Base-by-base conservation (phyloP, 371 early-diverging fungal genomes). In the Lichtheimia ornata region DNA sequence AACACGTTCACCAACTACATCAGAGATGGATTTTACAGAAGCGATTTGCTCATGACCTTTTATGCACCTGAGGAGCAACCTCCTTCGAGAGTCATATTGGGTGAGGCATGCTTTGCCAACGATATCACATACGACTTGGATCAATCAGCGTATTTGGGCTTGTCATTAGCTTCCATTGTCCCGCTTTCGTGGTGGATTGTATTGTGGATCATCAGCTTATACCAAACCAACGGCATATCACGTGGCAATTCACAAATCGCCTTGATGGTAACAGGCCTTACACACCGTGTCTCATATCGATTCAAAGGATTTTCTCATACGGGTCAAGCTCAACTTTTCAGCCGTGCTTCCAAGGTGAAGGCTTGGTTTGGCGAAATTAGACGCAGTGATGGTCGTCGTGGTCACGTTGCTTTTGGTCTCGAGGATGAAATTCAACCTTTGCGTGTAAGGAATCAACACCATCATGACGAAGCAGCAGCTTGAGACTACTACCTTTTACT, bases 181-280 rank as follows among this genome's bases (percentile, higher is more conserved):
- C 61, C 61, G 4, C 4, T 56, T 12, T 14, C 45, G 0, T 65
- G 66, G 65, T 65, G 65, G 66, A 40, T 47, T n/a, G n/a, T 28
- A 2, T 22, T 61, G 9, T 65, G 66, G 66, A 56, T 61, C 17
- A 17, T 52, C 4, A 53, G 57, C 13, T 35, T 65, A n/a, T 59
- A 52, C 18, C 44, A 56, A 41, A 56, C 53, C 52, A 50, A 61
- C 24, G 61, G 61, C 25, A 45, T 65, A 13, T 65, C 61, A 5
- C 65, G 65, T 24, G 65, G 65, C 20, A 42, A 56, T 45, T 65
- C 66, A 0, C 61, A 61, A 28, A 42, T 61, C 7, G 60, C 61
- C 1, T 28, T 65, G 14, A 43, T 65, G 9, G 66, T 53, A 13
- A 65, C 61, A 3, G 66, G 66, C 2, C 43, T 65, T 14, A 59